phyloP scores from a whole-genome alignment of 306 rosid species.

The Crataegus laevigata region DNA sequence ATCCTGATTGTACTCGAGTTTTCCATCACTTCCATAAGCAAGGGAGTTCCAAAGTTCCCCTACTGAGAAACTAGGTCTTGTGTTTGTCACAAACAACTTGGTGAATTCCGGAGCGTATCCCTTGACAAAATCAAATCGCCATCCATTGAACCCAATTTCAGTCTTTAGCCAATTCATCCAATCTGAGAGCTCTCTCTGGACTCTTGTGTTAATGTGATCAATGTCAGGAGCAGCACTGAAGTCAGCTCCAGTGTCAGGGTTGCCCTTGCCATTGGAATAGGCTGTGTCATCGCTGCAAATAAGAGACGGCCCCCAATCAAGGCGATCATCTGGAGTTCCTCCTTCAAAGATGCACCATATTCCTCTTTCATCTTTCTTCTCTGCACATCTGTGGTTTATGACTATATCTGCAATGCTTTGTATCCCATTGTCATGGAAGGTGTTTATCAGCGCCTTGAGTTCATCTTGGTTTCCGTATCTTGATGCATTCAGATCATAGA shows the following conservation, averaged over 20 bases:
- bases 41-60: constrained; percentile 64
- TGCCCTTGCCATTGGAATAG: constrained; percentile 72
- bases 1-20: constrained; percentile 29
- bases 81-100: constrained; percentile 46
- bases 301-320: constrained; percentile 72
- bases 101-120: constrained; percentile 57
- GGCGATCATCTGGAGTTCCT: constrained; percentile 54
- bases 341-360: constrained; percentile 73
- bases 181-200: constrained; percentile 53
- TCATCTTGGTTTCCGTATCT: constrained; percentile 51
- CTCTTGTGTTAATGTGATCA: constrained; percentile 71
- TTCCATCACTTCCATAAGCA: constrained; percentile 15
- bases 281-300: constrained; percentile 59
- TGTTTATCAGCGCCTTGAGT: constrained; percentile 42
- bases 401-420: constrained; percentile 68
- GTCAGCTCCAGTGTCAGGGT: constrained; percentile 44
- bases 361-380: constrained; percentile 54
- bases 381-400: constrained; percentile 80
- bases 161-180: constrained; percentile 74
- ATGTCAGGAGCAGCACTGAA: constrained; percentile 33
- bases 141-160: constrained; percentile 50
- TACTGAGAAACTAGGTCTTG: constrained; percentile 61
- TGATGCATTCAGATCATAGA: constrained; percentile 64
- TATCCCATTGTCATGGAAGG: constrained; percentile 41
- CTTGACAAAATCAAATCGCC: constrained; percentile 62